Conservation (phyloP, 164 flowering plant genomes). For the Nymphaea colorata region DNA sequence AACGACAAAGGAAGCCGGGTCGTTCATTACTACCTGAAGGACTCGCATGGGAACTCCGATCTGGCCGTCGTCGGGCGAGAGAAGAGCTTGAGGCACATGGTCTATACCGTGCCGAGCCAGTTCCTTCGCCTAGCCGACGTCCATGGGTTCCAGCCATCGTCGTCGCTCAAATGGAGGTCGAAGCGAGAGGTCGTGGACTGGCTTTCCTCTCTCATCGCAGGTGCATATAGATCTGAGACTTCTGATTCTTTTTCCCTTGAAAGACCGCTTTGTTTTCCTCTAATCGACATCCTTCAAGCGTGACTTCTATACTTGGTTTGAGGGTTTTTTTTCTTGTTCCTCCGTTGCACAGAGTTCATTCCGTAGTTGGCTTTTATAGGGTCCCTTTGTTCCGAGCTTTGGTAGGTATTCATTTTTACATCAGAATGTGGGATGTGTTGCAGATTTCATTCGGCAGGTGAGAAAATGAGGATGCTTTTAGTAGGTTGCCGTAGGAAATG, state of each 20-base stretch:
- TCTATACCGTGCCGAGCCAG: constrained; percentile 16
- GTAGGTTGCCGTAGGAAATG: too few species aligned
- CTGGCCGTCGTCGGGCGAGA: constrained; percentile 74
- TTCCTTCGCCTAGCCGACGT: not conserved
- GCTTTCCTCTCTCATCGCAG: constrained; percentile 48
- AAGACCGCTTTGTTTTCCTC: not conserved
- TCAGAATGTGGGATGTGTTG: too few species aligned
- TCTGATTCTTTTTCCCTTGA: not conserved
- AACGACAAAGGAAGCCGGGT: constrained; percentile 48
- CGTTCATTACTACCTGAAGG: constrained; percentile 51
- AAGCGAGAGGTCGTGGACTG: constrained; percentile 64
- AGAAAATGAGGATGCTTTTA: too few species aligned
- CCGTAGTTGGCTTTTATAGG: too few species aligned
- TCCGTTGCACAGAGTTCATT: too few species aligned
- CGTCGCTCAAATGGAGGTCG: constrained; percentile 29
- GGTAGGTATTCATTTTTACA: too few species aligned
- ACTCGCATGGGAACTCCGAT: constrained; percentile 36
- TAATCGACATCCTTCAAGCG: too few species aligned
- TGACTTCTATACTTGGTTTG: too few species aligned
- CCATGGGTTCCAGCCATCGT: not conserved
- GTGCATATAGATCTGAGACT: constrained; percentile 12
- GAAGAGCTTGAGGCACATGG: constrained; percentile 47
- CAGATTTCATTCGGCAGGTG: too few species aligned
- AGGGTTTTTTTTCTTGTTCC: too few species aligned
- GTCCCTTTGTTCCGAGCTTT: too few species aligned